Evolutionary conservation across 2,329 filamentous ascomycete genomes (phyloP), one percentile per base, ranked within the genome.

Genomic region (Calycina marina): DNA sequence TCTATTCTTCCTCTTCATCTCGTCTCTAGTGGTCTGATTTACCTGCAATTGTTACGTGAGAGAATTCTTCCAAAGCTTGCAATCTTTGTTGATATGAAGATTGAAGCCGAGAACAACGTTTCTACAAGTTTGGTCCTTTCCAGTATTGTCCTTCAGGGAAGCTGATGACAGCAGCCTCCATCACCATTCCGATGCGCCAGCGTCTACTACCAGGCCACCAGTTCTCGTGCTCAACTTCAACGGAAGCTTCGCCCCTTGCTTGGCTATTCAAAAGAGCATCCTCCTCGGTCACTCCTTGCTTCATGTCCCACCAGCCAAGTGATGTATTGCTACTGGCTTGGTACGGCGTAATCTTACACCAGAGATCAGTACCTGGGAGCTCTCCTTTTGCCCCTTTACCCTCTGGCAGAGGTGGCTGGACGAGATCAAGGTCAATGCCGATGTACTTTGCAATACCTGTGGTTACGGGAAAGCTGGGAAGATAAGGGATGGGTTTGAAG

Each of bases 301-400:
- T 45, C 34, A 68, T 40, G 35, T 68, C 63, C 34, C 60, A 58
- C 62, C 63, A 67, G 0, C 57, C 57, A 4, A 66, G 14, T n/a
- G 47, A 54, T 1, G 58, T 51, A 12, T 41, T 46, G 10, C 34
- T 39, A 9, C 52, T 49, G 3, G 40, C 44, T 28, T 58, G 43
- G 0, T 27, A 33, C 1, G 58, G 57, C 13, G 47, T 22, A 15
- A 61, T 44, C 33, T 50, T 49, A 40, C 54, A 59, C 65, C 65
- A 69, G n/a, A 46, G 44, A 11, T 60, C 45, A 0, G 63, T 67
- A 2, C 62, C 60, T 1, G 56, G 52, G 2, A 67, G 47, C 45
- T 67, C 64, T 18, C 47, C 53, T 27, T 56, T 51, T 25, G 47
- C 53, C 4, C 53, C 56, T 3, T 45, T 27, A 4, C 60, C 61